These are phyloP conservation scores for Backusella macrospora DNA, from an alignment of 192 early-diverging fungal genomes.

Conservation along the genomic window DNA sequence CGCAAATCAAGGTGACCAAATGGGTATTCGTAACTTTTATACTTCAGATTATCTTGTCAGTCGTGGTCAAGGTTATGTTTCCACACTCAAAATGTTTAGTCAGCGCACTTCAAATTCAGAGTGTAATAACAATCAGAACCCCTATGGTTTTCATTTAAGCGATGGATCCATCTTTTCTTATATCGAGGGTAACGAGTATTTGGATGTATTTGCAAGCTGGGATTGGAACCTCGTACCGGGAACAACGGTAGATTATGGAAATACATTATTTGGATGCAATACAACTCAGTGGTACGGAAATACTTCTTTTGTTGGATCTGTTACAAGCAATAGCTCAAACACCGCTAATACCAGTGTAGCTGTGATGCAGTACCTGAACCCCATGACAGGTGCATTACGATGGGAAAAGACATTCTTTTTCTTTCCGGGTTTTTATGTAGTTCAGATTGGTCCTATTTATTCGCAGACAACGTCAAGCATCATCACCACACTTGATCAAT, in stretches of 20 bases:
- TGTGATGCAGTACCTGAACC: slow-evolving; percentile 34
- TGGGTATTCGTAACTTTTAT: slow-evolving; percentile 12
- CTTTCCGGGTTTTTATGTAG: slow-evolving; percentile 28
- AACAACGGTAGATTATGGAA: slow-evolving; percentile 32
- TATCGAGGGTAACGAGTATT: slow-evolving; percentile 29
- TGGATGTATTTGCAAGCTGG: slow-evolving; percentile 35
- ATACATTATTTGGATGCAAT: slow-evolving; percentile 22
- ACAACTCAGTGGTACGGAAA: slow-evolving; percentile 24
- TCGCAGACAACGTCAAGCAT: not conserved
- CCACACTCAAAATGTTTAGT: slow-evolving; percentile 34
- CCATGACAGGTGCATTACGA: slow-evolving; percentile 11
- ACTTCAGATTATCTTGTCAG: slow-evolving; percentile 23
- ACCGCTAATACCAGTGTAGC: slow-evolving; percentile 21
- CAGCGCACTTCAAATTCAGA: slow-evolving; percentile 29
- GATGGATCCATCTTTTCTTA: slow-evolving; percentile 35
- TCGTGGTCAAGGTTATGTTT: slow-evolving; percentile 15
- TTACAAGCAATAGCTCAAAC: not conserved
- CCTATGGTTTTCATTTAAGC: slow-evolving; percentile 33
- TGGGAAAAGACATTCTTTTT: slow-evolving; percentile 37
- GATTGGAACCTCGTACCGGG: slow-evolving; percentile 39
- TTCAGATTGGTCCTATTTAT: slow-evolving; percentile 17
- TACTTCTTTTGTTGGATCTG: slow-evolving; percentile 33
- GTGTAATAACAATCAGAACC: slow-evolving; percentile 33
- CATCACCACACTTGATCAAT: slow-evolving; percentile 32
- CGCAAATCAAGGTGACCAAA: slow-evolving; percentile 3